phyloP scores from a whole-genome alignment of 2,329 filamentous ascomycete genomes.

The Zymoseptoria tritici region DNA sequence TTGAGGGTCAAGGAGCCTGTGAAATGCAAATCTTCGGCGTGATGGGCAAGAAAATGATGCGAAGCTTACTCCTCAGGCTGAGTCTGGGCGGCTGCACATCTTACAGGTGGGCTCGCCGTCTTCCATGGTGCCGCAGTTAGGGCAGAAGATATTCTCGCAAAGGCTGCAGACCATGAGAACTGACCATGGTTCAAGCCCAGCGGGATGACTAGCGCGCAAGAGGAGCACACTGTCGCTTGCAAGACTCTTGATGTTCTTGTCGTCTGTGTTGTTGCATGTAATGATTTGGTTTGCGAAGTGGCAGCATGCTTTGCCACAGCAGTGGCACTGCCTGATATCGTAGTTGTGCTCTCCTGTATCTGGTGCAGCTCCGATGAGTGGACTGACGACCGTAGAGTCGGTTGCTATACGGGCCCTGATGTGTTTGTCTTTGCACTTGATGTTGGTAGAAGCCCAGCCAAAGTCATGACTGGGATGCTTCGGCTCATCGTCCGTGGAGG shows the following conservation, averaged over 20 bases:
- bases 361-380: neutral
- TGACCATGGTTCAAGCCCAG: neutral
- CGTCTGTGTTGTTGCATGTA: neutral
- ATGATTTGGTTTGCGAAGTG: neutral
- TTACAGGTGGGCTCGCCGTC: neutral
- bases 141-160: neutral
- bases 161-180: neutral
- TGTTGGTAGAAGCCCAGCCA: constrained; percentile 9
- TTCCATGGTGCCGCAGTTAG: neutral
- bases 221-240: no score
- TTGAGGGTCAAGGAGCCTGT: neutral
- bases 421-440: constrained; percentile 11
- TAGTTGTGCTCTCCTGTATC: neutral
- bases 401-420: neutral
- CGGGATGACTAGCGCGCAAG: no score
- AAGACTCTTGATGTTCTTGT: no score
- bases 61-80: neutral
- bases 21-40: neutral
- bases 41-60: neutral
- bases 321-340: neutral
- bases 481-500: constrained; percentile 1
- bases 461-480: constrained; percentile 11
- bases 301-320: neutral
- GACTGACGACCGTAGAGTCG: neutral
- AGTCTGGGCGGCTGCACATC: neutral